phyloP scores from a whole-genome alignment of 495 filamentous ascomycete species.

The Neurospora sp. region DNA sequence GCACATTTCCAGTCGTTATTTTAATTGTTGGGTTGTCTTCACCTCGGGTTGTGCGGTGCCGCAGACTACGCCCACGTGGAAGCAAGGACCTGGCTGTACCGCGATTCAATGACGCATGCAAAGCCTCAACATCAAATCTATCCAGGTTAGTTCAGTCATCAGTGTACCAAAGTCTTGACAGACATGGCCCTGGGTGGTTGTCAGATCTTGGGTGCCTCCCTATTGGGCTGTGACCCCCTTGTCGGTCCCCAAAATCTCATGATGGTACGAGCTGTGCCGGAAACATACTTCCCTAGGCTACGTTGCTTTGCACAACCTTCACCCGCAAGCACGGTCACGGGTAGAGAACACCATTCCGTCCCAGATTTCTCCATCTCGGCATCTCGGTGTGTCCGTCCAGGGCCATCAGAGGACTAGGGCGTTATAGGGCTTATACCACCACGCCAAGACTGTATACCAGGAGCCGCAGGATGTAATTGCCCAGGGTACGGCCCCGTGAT shows the following conservation, averaged over 20 bases:
- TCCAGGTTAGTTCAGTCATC: background rate
- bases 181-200: background rate
- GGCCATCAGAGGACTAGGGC: background rate
- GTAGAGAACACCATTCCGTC: background rate
- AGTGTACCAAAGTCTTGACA: background rate
- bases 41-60: background rate
- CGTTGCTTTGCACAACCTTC: background rate
- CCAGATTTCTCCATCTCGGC: background rate
- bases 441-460: background rate
- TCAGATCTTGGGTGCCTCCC: background rate
- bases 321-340: background rate
- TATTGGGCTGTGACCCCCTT: background rate
- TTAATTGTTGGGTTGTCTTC: background rate
- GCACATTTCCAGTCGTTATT: background rate
- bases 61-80: background rate
- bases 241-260: background rate
- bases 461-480: background rate
- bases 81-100: background rate
- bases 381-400: background rate
- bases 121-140: background rate
- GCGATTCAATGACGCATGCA: background rate
- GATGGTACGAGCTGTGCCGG: background rate
- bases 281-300: background rate
- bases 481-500: background rate
- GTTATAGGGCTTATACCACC: background rate